Conservation (phyloP, 208 protist species). For the Leishmania guyanensis region DNA sequence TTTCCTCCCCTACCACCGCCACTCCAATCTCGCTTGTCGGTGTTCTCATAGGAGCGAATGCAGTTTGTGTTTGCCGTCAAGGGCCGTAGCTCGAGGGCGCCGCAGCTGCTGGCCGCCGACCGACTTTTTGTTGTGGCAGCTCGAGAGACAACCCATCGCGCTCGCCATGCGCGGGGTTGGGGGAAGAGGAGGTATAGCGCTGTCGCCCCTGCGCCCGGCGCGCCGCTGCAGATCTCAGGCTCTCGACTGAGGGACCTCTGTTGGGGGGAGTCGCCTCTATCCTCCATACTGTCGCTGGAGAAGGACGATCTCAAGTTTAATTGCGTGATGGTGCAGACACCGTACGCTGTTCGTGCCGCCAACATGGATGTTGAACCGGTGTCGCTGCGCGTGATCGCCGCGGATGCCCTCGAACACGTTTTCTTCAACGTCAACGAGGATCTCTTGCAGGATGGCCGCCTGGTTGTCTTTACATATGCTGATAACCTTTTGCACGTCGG, state of each 20-base stretch:
- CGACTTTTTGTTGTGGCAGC: constrained; percentile 29
- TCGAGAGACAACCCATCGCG: constrained; percentile 27
- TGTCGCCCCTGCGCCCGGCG: background rate
- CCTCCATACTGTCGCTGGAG: constrained; percentile 8
- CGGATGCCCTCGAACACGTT: constrained; percentile 39
- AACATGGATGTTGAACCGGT: constrained; percentile 38
- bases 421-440: constrained; percentile 63
- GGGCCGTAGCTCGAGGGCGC: constrained; percentile 9
- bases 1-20: no score
- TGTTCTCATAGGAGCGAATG: constrained; percentile 6
- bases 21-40: background rate
- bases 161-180: constrained; percentile 10
- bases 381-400: constrained; percentile 38
- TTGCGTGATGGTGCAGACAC: constrained; percentile 37
- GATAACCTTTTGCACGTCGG: constrained; percentile 42
- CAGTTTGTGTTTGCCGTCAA: constrained; percentile 32
- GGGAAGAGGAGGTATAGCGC: constrained; percentile 13
- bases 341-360: constrained; percentile 29
- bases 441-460: constrained; percentile 34
- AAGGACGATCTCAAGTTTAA: constrained; percentile 27
- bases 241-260: constrained; percentile 26
- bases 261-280: constrained; percentile 19
- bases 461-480: constrained; percentile 58
- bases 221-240: constrained; percentile 27
- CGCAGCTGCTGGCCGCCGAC: constrained; percentile 22